Base-by-base conservation (phyloP, 495 filamentous ascomycete genomes). In the Xylaria castorea region DNA sequence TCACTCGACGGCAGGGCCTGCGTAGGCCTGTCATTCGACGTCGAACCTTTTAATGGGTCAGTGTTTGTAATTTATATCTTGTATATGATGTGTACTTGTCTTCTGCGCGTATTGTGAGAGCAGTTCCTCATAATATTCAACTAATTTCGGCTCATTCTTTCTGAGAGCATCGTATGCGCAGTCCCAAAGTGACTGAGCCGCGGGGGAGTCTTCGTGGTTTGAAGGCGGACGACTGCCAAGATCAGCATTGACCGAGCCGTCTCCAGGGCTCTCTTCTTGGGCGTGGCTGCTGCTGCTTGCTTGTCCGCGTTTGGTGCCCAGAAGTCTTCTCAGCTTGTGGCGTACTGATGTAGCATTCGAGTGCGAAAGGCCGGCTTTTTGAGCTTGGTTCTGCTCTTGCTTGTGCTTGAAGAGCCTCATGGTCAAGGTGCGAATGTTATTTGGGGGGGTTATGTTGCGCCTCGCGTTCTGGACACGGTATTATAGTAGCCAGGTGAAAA, bases 91-190 rank as follows among this genome's bases (percentile, higher is more conserved):
- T 50, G 36, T 60, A 69, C 53, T 48, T 7, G 25, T 32, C 27
- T 25, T 51, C 25, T 46, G 46, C 9, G 50, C 32, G 22, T 64
- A 36, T 25, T 18, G 66, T 18, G 72, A 44, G 14, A 76, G 62
- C 14, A 75, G 84, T 5, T 66, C 12, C 71, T 77, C 75, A 50
- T 77, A 77, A 1, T 74, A 62, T 20, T 72, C 48, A 20, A 76
- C 18, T 0, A 77, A 14, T 36, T 72, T 2, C 3, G 7, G 20
- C 6, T 74, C 30, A 5, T 77, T 34, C 38, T 70, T 34, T 60
- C 65, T 48, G 0, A 77, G 75, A 20, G 32, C 12, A 1, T 77
- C 71, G 53, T 77, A 77, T 20, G 75, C 75, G 27, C 57, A 67
- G 46, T 74, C 75, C 75, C 75, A 77, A 38, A 76, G 75, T 11